Conservation (phyloP, 2,329 filamentous ascomycete species). For the Xylariaceae sp. region DNA sequence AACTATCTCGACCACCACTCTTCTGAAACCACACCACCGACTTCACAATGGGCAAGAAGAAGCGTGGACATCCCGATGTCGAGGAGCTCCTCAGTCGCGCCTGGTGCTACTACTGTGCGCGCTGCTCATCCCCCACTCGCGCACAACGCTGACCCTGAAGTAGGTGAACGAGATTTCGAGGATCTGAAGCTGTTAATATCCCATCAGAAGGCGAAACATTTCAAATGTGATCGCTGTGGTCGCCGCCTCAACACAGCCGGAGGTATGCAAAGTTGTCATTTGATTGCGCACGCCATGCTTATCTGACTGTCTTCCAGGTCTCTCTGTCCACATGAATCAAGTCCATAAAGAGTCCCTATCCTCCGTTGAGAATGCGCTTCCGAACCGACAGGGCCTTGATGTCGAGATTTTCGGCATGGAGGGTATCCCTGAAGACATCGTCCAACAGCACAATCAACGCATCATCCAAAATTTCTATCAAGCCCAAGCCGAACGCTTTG, state of each 20-base stretch:
- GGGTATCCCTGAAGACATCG: conserved; percentile 82
- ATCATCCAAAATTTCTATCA: conserved; percentile 84
- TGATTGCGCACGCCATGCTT: no score
- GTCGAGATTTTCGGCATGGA: conserved; percentile 99
- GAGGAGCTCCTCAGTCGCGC: conserved; percentile 84
- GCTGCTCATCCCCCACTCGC: conserved; percentile 7
- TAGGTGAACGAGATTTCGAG: conserved; percentile 91
- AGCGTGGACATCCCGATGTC: conserved; percentile 77
- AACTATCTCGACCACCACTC: neutral
- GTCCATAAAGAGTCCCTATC: conserved; percentile 92
- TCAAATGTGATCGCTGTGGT: conserved; percentile 90
- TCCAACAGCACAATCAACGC: conserved; percentile 78
- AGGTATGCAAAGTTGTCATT: conserved; percentile 66
- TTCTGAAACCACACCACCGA: neutral
- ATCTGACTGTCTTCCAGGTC: conserved; percentile 63
- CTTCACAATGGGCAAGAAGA: conserved; percentile 77
- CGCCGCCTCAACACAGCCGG: conserved; percentile 89
- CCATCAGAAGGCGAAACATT: conserved; percentile 99
- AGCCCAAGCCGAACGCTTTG: conserved; percentile 76
- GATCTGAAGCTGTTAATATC: conserved; percentile 94
- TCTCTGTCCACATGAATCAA: conserved; percentile 96
- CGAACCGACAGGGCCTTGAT: conserved; percentile 78
- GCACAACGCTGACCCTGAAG: conserved; percentile 22
- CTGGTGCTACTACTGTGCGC: conserved; percentile 94
- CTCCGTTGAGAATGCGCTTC: conserved; percentile 86